Evolutionary conservation across 805 yeast species (phyloP).

Genomic region (Suhomyces sp.): DNA sequence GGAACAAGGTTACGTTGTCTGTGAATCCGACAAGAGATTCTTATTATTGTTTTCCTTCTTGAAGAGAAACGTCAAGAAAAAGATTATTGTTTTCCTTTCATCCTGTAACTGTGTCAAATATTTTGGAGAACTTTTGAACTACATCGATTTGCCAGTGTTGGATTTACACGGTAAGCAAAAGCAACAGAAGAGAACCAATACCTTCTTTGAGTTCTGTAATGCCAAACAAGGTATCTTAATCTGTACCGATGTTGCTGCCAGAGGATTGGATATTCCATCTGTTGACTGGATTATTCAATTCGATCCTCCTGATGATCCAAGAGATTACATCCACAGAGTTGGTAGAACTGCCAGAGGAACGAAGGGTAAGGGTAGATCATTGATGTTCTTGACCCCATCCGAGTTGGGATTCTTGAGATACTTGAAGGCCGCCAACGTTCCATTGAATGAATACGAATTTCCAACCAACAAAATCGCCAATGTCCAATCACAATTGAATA

Average conservation of each 20-base stretch:
- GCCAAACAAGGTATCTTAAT: slow-evolving; percentile 91
- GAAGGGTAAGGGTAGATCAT: slow-evolving; percentile 84
- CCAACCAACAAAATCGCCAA: slow-evolving; percentile 93
- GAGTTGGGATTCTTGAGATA: slow-evolving; percentile 95
- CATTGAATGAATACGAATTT: slow-evolving; percentile 95
- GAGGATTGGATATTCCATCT: slow-evolving; percentile 97
- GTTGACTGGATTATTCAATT: slow-evolving; percentile 99
- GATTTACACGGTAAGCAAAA: slow-evolving; percentile 98
- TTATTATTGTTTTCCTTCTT: slow-evolving; percentile 86
- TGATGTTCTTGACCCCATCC: slow-evolving; percentile 92
- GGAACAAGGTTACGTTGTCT: slow-evolving; percentile 98
- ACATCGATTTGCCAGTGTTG: slow-evolving; percentile 94
- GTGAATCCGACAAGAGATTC: slow-evolving; percentile 94
- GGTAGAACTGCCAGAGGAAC: slow-evolving; percentile 98
- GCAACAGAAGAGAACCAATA: slow-evolving; percentile 97
- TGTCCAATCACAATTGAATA: slow-evolving; percentile 90
- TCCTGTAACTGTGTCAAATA: slow-evolving; percentile 97
- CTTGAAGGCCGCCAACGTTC: slow-evolving; percentile 95
- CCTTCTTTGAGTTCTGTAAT: slow-evolving; percentile 96
- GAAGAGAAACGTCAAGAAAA: slow-evolving; percentile 89
- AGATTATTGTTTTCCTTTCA: slow-evolving; percentile 89
- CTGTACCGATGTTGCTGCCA: slow-evolving; percentile 98
- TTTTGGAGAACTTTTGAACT: slow-evolving; percentile 90
- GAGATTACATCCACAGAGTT: slow-evolving; percentile 97
- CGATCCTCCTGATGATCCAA: slow-evolving; percentile 99